Percentiles rank a stretch among this genome's conserved stretches.
Conservation (phyloP, 73 alveolate species). For the Paramecium tetraurelia region DNA sequence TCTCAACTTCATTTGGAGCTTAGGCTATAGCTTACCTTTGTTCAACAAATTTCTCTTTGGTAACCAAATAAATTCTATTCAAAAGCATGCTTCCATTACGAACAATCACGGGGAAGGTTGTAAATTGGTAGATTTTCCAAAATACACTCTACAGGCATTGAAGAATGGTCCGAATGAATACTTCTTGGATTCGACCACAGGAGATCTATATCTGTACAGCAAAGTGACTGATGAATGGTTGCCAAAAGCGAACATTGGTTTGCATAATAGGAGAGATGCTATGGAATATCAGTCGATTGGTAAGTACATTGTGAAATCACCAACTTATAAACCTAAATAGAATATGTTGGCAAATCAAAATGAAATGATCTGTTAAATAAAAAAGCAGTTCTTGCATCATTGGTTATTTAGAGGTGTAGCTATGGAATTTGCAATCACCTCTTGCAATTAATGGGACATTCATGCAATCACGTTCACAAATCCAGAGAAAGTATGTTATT, state of each 20-base stretch:
- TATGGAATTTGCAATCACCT: background rate
- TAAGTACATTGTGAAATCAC: constrained; percentile 47
- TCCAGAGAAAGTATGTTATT: constrained; percentile 30
- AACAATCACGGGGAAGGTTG: constrained; percentile 61
- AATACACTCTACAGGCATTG: constrained; percentile 2
- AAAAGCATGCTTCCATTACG: background rate
- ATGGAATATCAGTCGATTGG: constrained; percentile 57
- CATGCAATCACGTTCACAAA: constrained; percentile 57
- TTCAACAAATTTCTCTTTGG: constrained; percentile 26
- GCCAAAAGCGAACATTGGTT: constrained; percentile 54
- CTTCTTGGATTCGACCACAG: constrained; percentile 56
- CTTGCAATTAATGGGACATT: constrained; percentile 50
- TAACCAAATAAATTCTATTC: background rate
- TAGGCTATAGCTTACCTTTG: constrained; percentile 50
- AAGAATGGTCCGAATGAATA: constrained; percentile 46
- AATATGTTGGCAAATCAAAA: background rate
- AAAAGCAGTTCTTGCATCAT: constrained; percentile 52
- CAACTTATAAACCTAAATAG: constrained; percentile 42
- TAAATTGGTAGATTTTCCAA: constrained; percentile 46
- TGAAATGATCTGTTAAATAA: constrained; percentile 30
- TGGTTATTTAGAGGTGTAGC: constrained; percentile 46
- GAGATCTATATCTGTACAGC: constrained; percentile 46
- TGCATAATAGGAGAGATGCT: constrained; percentile 59
- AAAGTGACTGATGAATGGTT: constrained; percentile 60
- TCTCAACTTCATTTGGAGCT: constrained; percentile 51